phyloP scores from a whole-genome alignment of 2,329 filamentous ascomycete genomes.

The Monilinia fructicola region DNA sequence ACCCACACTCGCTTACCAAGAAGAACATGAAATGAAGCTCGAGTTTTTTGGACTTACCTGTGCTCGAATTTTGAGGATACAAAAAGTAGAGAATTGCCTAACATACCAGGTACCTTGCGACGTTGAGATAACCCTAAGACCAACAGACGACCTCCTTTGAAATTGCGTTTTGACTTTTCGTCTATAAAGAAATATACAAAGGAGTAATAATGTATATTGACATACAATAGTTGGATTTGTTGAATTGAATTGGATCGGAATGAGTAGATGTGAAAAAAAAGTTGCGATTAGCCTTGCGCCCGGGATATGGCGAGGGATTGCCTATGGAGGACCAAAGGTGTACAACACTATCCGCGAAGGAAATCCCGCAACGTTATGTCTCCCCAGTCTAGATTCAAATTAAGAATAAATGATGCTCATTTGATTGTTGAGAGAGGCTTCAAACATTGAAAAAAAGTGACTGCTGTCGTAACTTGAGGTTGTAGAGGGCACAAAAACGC shows the following conservation, averaged over 20 bases:
- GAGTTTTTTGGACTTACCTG: conserved; percentile 3
- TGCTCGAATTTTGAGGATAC: conserved; percentile 6
- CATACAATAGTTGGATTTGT: neutral
- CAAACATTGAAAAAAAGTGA: neutral
- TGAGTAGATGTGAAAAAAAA: neutral
- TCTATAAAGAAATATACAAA: neutral
- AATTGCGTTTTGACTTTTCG: neutral
- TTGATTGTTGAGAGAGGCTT: neutral
- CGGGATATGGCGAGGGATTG: conserved; percentile 4
- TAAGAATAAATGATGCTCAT: neutral
- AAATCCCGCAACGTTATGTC: conserved; percentile 2
- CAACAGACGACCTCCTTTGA: neutral
- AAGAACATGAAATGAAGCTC: neutral
- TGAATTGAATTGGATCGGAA: neutral
- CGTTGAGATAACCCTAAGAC: neutral
- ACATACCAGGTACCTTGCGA: neutral
- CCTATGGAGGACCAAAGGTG: neutral
- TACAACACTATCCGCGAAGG: neutral
- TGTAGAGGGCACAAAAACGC: neutral
- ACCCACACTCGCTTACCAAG: conserved; percentile 11
- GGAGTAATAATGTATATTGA: neutral
- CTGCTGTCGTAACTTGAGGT: neutral
- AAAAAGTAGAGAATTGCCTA: neutral
- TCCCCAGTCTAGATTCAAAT: neutral
- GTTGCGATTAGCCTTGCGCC: conserved; percentile 3